These are phyloP conservation scores for Picochlorum sp. DNA, from an alignment of 139 green algal species.

Conservation along the genomic window DNA sequence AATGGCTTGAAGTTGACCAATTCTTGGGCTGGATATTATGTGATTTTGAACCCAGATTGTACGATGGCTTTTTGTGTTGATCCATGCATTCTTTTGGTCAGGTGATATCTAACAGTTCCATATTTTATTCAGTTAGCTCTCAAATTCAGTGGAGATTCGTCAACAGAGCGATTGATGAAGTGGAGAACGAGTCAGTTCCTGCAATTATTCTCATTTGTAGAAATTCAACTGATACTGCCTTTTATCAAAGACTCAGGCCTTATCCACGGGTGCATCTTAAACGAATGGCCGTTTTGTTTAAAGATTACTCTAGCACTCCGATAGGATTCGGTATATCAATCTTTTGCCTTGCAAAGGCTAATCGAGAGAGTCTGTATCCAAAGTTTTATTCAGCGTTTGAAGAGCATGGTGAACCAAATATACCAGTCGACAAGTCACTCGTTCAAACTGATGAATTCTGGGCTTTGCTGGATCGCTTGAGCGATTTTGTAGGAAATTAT, in stretches of 20 bases:
- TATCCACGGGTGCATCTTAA: constrained; percentile 73
- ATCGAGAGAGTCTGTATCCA: constrained; percentile 42
- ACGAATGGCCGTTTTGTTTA: constrained; percentile 50
- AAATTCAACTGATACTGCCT: constrained; percentile 58
- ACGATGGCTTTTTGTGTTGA: constrained; percentile 20
- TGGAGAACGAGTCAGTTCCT: constrained; percentile 64
- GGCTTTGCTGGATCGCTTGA: constrained; percentile 42
- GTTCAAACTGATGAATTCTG: constrained; percentile 35
- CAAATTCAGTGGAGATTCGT: constrained; percentile 82
- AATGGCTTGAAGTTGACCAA: constrained; percentile 67
- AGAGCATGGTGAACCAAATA: constrained; percentile 59
- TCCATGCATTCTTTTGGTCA: background rate
- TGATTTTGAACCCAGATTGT: constrained; percentile 79
- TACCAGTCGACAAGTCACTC: constrained; percentile 48
- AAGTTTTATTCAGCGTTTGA: constrained; percentile 63
- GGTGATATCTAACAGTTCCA: background rate
- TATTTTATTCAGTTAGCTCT: background rate
- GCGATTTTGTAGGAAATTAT: constrained; percentile 35
- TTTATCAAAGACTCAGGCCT: constrained; percentile 68
- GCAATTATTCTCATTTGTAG: constrained; percentile 65
- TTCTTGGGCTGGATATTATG: constrained; percentile 58
- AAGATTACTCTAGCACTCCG: constrained; percentile 64
- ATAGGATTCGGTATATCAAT: constrained; percentile 74
- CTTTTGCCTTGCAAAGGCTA: constrained; percentile 63
- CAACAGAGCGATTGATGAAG: constrained; percentile 74